A percentile compares a stretch with the other conserved stretches of the same genome.
Conservation (phyloP, 169 alveolate genomes). For the Plasmodium fragile region DNA sequence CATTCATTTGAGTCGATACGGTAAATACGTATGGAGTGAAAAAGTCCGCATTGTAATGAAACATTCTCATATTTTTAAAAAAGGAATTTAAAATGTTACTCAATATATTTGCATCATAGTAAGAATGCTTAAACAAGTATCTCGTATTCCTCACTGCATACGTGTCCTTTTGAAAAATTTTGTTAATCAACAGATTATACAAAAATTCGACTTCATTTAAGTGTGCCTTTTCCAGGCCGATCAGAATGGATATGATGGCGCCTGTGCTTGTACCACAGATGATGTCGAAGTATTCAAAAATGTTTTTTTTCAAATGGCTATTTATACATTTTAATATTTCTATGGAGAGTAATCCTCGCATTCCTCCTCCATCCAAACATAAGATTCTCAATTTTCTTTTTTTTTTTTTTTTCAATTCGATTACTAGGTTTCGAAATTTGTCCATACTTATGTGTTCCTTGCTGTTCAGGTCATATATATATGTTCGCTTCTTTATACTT, state of each 20-base stretch:
- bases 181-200: conserved; percentile 84
- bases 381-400: conserved; percentile 85
- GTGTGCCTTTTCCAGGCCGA: conserved; percentile 86
- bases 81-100: conserved; percentile 77
- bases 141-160: conserved; percentile 84
- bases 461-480: conserved; percentile 55
- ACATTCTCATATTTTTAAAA: conserved; percentile 84
- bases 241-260: conserved; percentile 85
- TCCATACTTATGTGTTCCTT: conserved; percentile 35
- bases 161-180: conserved; percentile 85
- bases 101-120: conserved; percentile 84
- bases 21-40: conserved; percentile 87
- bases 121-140: conserved; percentile 85
- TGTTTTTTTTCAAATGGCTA: conserved; percentile 78
- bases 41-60: conserved; percentile 88
- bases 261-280: conserved; percentile 92
- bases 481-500: neutral
- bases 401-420: conserved; percentile 57
- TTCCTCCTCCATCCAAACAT: conserved; percentile 91
- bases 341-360: conserved; percentile 88
- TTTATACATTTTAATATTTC: conserved; percentile 83
- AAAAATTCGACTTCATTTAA: conserved; percentile 81
- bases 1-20: conserved; percentile 83
- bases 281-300: conserved; percentile 88
- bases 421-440: conserved; percentile 58